Conservation (phyloP, 768 basidiomycete species). For the Suillus subaureus region DNA sequence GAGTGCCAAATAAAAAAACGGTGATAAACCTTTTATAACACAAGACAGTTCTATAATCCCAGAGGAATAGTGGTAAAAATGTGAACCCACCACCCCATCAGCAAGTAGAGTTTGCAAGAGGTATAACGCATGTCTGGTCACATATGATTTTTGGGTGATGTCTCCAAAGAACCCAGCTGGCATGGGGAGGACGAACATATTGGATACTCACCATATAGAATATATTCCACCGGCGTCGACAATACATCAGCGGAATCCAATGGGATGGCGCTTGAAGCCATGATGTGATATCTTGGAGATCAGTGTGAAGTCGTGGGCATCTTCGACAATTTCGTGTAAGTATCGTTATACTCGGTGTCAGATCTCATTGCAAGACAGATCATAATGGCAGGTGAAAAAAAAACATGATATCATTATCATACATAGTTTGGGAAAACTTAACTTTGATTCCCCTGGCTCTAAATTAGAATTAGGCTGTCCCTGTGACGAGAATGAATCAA, state of each 20-base stretch:
- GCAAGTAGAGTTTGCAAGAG: not conserved
- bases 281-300: not conserved
- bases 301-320: not conserved
- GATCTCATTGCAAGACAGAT: not conserved
- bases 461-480: not conserved
- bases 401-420: not conserved
- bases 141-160: too few species aligned
- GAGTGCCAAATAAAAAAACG: too few species aligned
- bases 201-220: too few species aligned
- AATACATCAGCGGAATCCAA: too few species aligned
- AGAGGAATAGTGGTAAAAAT: not conserved
- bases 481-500: not conserved
- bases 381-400: not conserved
- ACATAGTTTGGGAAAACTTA: not conserved
- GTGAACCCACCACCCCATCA: constrained; percentile 8
- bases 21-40: too few species aligned
- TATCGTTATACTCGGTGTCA: not conserved
- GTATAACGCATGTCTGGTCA: too few species aligned
- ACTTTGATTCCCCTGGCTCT: not conserved
- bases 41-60: too few species aligned
- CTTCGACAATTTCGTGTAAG: not conserved
- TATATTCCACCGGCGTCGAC: too few species aligned
- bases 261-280: too few species aligned
- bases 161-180: too few species aligned
- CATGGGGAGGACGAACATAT: too few species aligned